Base-by-base conservation (phyloP, 2,329 filamentous ascomycete species). In the Xylaria sp. region DNA sequence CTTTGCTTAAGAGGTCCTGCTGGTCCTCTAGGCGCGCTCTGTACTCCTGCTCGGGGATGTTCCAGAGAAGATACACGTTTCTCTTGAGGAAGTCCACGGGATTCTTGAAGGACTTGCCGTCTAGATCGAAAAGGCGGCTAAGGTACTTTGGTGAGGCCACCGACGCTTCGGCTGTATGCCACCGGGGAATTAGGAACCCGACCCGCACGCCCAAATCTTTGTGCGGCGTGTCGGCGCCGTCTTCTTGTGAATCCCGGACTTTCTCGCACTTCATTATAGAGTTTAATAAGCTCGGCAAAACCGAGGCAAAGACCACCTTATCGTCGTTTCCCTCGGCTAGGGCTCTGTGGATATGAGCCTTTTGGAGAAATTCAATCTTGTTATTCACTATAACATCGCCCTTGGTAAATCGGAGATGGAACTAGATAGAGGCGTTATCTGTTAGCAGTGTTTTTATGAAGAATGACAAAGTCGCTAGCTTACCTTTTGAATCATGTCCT, bases 331-430 rank as follows among this genome's bases (percentile, higher is more conserved):
- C 25, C 41, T 64, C 41, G 51, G 31, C 39, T 13, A 67, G 55
- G 1, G 64, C 60, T 55, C 67, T 71, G 48, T 56, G 65, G 63
- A 76, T 61, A 55, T 79, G 77, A 1, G 56, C 68, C 20, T 71
- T 73, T 57, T 98, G 93, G 58, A 98, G 86, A 79, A 90, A 93
- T 74, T 89, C 87, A 18, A 98, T 86, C 78, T 98, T 99, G 58
- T 90, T 89, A 23, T 92, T 90, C 20, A 98, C 93, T 15, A 92
- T 91, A 7, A 94, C 93, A 78, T 98, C 94, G 10, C 95, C 95
- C 75, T 92, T 93, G 2, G 94, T 98, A 81, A 98, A 97, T 77
- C 94, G 94, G 72, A 97, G 86, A 55, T 90, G 89, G 78, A 98
- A 95, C 88, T 93, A 52, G 4, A 28, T 12, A 49, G 23, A 23